phyloP scores from a whole-genome alignment of 148 eudicot species.

The Silene uniflora region DNA sequence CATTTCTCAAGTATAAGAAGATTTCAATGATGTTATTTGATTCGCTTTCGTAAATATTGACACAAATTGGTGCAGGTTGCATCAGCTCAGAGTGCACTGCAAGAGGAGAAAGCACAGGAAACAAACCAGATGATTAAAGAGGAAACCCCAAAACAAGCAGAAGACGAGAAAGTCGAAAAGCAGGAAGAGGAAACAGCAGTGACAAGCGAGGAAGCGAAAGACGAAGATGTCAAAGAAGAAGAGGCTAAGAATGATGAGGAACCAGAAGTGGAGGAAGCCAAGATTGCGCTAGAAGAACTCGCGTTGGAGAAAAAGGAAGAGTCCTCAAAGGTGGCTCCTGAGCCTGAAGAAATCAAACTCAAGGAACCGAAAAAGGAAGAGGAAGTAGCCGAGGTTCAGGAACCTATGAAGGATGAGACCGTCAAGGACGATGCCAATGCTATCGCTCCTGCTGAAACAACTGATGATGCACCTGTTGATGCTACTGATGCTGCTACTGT shows the following conservation, averaged over 20 bases:
- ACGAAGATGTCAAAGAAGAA: background rate
- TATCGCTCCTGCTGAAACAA: background rate
- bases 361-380: conserved; percentile 4
- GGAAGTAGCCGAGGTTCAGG: conserved; percentile 1
- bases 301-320: conserved; percentile 16
- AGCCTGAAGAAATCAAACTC: conserved; percentile 19
- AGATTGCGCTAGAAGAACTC: background rate
- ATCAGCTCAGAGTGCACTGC: conserved; percentile 26
- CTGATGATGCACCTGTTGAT: background rate
- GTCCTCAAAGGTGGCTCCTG: conserved; percentile 25
- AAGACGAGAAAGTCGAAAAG: too few species aligned
- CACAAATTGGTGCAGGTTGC: conserved; percentile 22
- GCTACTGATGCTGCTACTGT: background rate
- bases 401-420: background rate
- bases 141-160: background rate
- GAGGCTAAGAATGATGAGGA: conserved; percentile 10
- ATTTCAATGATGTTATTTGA: background rate
- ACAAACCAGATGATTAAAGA: conserved; percentile 9
- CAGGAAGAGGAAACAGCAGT: background rate
- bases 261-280: background rate
- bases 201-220: background rate
- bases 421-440: conserved; percentile 1
- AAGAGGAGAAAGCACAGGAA: conserved; percentile 18
- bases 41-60: too few species aligned
- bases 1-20: too few species aligned